Evolutionary conservation across 306 rosid genomes (phyloP), one percentile per base, ranked within the genome.

Genomic region (Oxytropis ochrocephala): DNA sequence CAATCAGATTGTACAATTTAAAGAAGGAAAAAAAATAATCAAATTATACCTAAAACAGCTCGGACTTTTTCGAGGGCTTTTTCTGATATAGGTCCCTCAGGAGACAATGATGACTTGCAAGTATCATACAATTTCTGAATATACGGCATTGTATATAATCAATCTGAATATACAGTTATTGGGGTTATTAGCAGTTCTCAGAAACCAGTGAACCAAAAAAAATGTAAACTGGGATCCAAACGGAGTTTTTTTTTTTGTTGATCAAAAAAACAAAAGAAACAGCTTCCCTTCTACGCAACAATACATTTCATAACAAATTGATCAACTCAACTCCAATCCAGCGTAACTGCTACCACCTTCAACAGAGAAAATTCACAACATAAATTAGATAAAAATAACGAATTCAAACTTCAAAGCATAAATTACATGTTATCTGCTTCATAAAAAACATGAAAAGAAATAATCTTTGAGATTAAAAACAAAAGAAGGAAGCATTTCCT

Each of bases 51-150:
- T 81, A 81, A 81, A 36, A 43, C 50, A 21, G 65, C 43, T 60
- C 81, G 76, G 27, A 76, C 76, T 72, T 54, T 72, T 61, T 76
- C 65, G 0, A 81, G 73, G 29, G 85, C 76, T 30, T 76, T 79
- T 62, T 76, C 79, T 5, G 85, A 76, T 7, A 72, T 47, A 8
- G 79, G 85, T 13, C 85, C 81, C 48, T 81, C 72, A 42, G 76
- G 11, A 67, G 79, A 67, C 62, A 81, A 52, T n/a, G 79, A 76
- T 43, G 62, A 72, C 76, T 72, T 81, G 79, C 85, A 81, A 17
- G 62, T 58, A 68, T 81, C 79, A 67, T 81, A 72, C 21, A 81
- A 64, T 18, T 81, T 72, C 79, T 81, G 85, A 81, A 81, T 30
- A 67, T 72, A 16, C 16, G 81, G 85, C 85, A 81, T 81, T 56